A percentile compares a stretch with the other conserved stretches of the same genome.
These are phyloP conservation scores for Naganishia antarctica DNA, from an alignment of 768 basidiomycete species.

Conservation along the genomic window DNA sequence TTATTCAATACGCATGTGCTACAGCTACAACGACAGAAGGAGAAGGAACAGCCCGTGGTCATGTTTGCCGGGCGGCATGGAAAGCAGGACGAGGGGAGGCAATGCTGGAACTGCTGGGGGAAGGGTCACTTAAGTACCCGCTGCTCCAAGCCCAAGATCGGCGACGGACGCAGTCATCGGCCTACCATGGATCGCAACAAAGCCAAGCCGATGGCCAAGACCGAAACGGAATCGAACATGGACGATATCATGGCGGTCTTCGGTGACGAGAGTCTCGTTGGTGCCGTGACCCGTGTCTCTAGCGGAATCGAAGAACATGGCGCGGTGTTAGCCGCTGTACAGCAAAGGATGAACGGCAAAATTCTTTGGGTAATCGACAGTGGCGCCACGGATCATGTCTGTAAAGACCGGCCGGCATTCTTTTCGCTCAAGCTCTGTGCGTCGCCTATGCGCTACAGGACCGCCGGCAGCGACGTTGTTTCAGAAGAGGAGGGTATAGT, in stretches of 20 bases:
- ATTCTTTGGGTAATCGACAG: slow-evolving; percentile 13
- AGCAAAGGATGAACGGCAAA: neutral
- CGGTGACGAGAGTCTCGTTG: neutral
- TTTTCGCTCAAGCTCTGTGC: neutral
- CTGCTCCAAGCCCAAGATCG: slow-evolving; percentile 1
- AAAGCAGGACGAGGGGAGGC: neutral
- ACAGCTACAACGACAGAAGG: slow-evolving; percentile 10
- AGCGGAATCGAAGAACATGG: neutral
- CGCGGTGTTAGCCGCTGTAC: neutral
- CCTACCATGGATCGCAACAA: slow-evolving; percentile 9
- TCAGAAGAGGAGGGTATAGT: neutral
- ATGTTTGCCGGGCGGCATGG: slow-evolving; percentile 13
- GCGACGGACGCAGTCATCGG: slow-evolving; percentile 2
- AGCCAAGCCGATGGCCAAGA: neutral
- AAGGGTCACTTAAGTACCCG: slow-evolving; percentile 12
- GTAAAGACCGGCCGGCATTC: slow-evolving; percentile 8
- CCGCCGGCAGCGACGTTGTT: slow-evolving; percentile 3
- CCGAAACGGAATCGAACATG: neutral
- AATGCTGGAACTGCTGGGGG: slow-evolving; percentile 18
- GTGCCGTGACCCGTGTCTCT: neutral
- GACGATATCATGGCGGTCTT: slow-evolving; percentile 21
- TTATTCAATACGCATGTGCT: slow-evolving; percentile 17
- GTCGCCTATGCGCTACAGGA: neutral
- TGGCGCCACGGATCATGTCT: slow-evolving; percentile 24
- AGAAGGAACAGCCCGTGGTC: neutral